Conservation (phyloP, 257 asterid species). For the Solanum raphanifolium region DNA sequence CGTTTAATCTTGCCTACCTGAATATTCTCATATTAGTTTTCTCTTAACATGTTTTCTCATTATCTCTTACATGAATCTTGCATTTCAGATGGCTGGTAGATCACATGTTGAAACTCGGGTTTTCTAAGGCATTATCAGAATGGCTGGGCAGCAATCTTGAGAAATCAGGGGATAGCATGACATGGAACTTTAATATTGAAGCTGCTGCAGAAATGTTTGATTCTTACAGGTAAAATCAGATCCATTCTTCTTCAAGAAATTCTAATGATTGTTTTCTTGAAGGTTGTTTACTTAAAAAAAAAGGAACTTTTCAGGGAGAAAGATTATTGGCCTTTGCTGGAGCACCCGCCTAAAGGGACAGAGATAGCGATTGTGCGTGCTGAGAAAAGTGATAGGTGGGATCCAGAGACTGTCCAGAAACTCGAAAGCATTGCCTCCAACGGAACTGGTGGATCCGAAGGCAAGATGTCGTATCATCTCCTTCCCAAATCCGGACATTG, state of each 20-base stretch:
- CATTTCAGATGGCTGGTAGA: constrained; percentile 85
- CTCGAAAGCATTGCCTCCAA: constrained; percentile 38
- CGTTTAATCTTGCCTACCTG: neutral
- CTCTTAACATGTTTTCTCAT: neutral
- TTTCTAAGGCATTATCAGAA: constrained; percentile 72
- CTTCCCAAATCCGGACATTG: constrained; percentile 87
- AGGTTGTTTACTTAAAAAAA: neutral
- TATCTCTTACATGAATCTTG: neutral
- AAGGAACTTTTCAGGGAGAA: constrained; percentile 36
- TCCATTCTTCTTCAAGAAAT: neutral
- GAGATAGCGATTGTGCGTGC: constrained; percentile 68
- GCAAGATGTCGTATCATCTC: constrained; percentile 50
- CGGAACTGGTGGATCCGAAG: constrained; percentile 30
- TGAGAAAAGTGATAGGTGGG: constrained; percentile 88
- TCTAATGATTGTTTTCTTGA: neutral
- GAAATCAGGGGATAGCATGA: constrained; percentile 54
- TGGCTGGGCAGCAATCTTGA: constrained; percentile 95
- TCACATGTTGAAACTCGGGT: constrained; percentile 70
- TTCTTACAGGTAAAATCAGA: constrained; percentile 50
- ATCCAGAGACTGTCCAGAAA: constrained; percentile 32
- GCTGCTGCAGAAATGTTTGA: constrained; percentile 86
- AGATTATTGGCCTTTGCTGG: constrained; percentile 64
- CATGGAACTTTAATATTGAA: constrained; percentile 80
- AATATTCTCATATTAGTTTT: neutral
- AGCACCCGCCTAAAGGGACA: constrained; percentile 60